Percentiles rank a stretch among this genome's conserved stretches.
Conservation (phyloP, 345 rosid species). For the Physaria fendleri region DNA sequence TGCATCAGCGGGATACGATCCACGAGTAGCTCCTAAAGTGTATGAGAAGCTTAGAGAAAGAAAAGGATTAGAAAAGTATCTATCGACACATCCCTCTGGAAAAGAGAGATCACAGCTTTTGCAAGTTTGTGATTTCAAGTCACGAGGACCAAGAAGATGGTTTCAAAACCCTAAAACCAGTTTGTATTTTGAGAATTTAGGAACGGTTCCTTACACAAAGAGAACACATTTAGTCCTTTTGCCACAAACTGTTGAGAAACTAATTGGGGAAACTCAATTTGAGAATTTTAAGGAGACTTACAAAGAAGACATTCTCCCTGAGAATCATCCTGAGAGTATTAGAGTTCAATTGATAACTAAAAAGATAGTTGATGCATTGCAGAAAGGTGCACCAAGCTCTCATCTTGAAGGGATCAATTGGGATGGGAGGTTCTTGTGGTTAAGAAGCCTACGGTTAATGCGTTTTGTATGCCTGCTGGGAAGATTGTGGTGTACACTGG, state of each 20-base stretch:
- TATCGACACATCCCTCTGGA: no score
- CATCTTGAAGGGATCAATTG: conserved; percentile 83
- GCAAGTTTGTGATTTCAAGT: no score
- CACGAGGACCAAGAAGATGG: no score
- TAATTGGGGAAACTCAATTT: conserved; percentile 62
- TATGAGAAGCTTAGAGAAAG: no score
- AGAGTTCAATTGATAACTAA: conserved; percentile 63
- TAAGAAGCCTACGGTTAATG: conserved; percentile 67
- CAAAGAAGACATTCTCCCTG: conserved; percentile 80
- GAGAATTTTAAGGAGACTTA: no score
- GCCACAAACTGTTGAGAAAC: conserved; percentile 56
- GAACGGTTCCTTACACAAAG: no score
- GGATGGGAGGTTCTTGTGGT: conserved; percentile 92
- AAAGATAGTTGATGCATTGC: conserved; percentile 67
- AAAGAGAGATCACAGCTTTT: no score
- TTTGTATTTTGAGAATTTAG: no score
- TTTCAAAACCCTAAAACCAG: no score
- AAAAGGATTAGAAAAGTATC: no score
- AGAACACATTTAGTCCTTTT: no score
- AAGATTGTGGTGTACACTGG: conserved; percentile 90
- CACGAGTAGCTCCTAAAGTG: no score
- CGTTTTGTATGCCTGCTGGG: conserved; percentile 87
- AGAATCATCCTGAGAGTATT: conserved; percentile 77
- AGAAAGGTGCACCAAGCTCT: conserved; percentile 51
- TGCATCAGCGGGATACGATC: conserved; percentile 89